These are phyloP conservation scores for Mycena capillaripes DNA, from an alignment of 768 basidiomycete genomes.

Conservation along the genomic window DNA sequence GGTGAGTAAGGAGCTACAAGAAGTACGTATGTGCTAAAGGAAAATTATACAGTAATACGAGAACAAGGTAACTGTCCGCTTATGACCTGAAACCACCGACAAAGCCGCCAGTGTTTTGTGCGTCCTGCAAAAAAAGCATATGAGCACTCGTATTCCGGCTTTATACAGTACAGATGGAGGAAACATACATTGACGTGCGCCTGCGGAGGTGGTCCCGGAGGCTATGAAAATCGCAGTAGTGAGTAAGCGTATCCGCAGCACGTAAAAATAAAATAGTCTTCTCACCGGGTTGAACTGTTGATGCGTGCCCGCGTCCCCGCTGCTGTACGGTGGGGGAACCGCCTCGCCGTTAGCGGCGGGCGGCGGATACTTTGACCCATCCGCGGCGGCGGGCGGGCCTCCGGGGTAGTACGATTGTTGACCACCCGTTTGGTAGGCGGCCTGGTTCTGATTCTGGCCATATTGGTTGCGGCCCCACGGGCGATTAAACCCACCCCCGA, in stretches of 20 bases:
- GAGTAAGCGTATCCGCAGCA: not conserved
- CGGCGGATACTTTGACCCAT: slow-evolving; percentile 11
- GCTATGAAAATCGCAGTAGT: not conserved
- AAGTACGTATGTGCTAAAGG: not conserved
- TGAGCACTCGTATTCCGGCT: not conserved
- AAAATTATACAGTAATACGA: too few relatives aligned
- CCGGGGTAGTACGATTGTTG: not conserved
- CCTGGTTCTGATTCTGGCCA: not conserved
- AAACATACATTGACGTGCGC: slow-evolving; percentile 20
- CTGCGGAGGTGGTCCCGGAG: slow-evolving; percentile 20
- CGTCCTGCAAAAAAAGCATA: not conserved
- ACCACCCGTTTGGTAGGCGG: not conserved
- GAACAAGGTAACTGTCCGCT: not conserved
- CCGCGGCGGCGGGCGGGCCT: not conserved
- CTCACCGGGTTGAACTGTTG: not conserved
- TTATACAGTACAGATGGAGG: not conserved
- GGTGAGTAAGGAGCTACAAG: too few relatives aligned
- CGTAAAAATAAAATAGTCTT: not conserved
- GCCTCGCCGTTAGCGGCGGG: not conserved
- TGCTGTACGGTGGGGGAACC: slow-evolving; percentile 18
- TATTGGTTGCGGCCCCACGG: not conserved
- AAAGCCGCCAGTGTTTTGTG: not conserved
- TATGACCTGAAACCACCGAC: slow-evolving; percentile 22
- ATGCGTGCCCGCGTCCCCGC: not conserved
- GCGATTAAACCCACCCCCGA: not conserved